Conservation (phyloP, 2,329 filamentous ascomycete species). For the Bipolaris bicolor region DNA sequence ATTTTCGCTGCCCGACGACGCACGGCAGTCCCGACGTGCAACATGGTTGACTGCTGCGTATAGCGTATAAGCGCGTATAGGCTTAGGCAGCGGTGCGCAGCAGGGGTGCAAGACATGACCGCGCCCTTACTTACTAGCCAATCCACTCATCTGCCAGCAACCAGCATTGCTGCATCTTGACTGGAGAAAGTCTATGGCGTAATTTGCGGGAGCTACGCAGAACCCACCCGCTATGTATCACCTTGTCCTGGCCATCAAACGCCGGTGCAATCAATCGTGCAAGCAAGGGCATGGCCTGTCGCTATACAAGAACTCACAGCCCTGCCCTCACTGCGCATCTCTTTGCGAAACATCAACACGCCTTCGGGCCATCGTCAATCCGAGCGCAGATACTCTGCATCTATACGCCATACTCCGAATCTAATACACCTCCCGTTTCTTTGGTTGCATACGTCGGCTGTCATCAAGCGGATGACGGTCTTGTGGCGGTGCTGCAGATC, state of each 20-base stretch:
- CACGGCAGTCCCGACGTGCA: not conserved
- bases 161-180: constrained; percentile 10
- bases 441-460: constrained; percentile 11
- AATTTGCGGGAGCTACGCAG: not conserved
- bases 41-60: not conserved
- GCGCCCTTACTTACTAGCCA: constrained; percentile 19
- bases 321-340: not conserved
- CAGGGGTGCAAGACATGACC: constrained; percentile 10
- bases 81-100: constrained; percentile 19
- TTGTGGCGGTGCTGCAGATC: constrained; percentile 25
- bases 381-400: constrained; percentile 12
- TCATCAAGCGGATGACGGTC: constrained; percentile 11
- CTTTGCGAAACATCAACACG: not conserved
- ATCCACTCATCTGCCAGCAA: constrained; percentile 9
- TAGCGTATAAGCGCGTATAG: not conserved
- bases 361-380: not conserved
- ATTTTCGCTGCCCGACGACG: not conserved
- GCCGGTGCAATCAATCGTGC: constrained; percentile 2
- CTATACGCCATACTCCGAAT: not conserved
- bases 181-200: constrained; percentile 1
- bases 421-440: not conserved
- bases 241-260: constrained; percentile 1
- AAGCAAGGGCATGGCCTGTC: not conserved
- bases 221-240: constrained; percentile 3
- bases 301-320: not conserved